Evolutionary conservation across 306 rosid genomes (phyloP), one percentile per base, ranked within the genome.

Genomic region (Alnus rubra): DNA sequence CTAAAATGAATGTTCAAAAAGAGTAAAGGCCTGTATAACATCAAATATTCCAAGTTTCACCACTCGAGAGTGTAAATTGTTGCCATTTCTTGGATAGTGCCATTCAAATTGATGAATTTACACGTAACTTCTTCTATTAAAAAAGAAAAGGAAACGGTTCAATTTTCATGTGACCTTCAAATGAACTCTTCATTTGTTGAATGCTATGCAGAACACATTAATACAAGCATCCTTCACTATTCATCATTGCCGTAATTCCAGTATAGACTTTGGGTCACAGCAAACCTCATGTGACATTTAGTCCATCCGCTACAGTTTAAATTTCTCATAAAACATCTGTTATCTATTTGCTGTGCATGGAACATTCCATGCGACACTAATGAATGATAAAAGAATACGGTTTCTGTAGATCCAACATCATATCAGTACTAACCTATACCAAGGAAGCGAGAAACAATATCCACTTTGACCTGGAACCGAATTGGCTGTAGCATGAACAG

Each of bases 341-440:
- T 56, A 56, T 19, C 63, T 19, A 56, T 19, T 56, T 56, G 31
- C 33, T 19, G 9, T 19, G 18, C 44, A 63, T 35, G 16, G 16
- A 1, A 33, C 45, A 31, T 63, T 37, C 44, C 39, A 63, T 13
- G 16, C 4, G 45, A 48, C 74, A 37, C 10, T 58, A 71, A 16
- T n/a, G n/a, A 68, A 70, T n/a, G 15, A 33, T 14, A 45, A 50
- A 31, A 51, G 9, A 81, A 69, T 45, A 7, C 56, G 69, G 62
- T 39, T 9, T 54, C 77, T 31, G 47, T 37, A 75, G 51, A 47
- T n/a, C 11, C 31, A 48, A 71, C 45, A 39, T 42, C 31, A 70
- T 58, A 74, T 49, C 14, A 19, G 44, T 50, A 85, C 97, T 86
- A 28, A 89, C 94, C 97, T 81, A 76, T 87, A 71, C 92, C 94